A percentile compares a stretch with the other conserved stretches of the same genome.
These are phyloP conservation scores for Penicillium cosmopolitanum DNA, from an alignment of 495 filamentous ascomycete species.

Conservation along the genomic window DNA sequence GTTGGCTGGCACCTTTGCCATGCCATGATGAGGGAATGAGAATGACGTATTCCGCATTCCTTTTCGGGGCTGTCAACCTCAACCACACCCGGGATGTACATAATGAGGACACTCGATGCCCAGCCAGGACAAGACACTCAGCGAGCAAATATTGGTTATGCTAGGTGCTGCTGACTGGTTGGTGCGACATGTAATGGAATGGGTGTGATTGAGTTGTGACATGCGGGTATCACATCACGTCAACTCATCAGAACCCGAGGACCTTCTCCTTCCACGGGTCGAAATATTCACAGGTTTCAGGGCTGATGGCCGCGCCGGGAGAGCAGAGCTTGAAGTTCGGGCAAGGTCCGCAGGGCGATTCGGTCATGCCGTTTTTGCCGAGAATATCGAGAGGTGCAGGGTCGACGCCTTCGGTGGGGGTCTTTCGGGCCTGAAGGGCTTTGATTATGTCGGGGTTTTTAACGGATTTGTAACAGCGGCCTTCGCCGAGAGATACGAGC, in stretches of 20 bases:
- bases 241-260: conserved; percentile 39
- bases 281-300: conserved; percentile 90
- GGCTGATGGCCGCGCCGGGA: conserved; percentile 84
- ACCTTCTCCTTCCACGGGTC: conserved; percentile 68
- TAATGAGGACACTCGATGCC: no score
- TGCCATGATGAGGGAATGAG: neutral
- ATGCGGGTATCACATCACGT: neutral
- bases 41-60: neutral
- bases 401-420: conserved; percentile 32
- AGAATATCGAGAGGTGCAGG: conserved; percentile 25
- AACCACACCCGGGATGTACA: neutral
- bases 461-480: conserved; percentile 55
- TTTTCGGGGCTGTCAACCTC: neutral
- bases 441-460: conserved; percentile 45
- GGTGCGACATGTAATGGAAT: neutral
- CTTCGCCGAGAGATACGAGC: conserved; percentile 51
- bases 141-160: neutral
- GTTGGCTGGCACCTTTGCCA: neutral
- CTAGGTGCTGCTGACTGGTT: neutral
- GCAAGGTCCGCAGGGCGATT: conserved; percentile 88
- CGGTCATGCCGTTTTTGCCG: conserved; percentile 72
- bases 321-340: conserved; percentile 93
- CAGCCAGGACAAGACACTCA: no score
- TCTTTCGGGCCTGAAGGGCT: conserved; percentile 45
- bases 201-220: neutral